phyloP scores from a whole-genome alignment of 2,329 filamentous ascomycete species.

The Fusarium denticulatum region DNA sequence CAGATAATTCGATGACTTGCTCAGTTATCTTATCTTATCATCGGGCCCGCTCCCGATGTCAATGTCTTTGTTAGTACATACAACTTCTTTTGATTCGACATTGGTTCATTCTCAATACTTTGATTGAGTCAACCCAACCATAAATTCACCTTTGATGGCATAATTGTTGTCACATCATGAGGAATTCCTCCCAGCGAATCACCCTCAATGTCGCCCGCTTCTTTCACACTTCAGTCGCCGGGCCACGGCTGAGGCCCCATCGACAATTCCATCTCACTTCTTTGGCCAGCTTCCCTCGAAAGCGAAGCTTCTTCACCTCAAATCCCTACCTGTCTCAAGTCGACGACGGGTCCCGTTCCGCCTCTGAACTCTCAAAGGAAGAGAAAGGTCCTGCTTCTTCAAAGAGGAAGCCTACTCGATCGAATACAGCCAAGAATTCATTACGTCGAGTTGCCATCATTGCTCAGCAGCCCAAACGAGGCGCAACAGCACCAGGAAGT shows the following conservation, averaged over 20 bases:
- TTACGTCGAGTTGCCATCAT: slow-evolving; percentile 87
- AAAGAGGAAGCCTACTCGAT: slow-evolving; percentile 60
- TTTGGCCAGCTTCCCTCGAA: slow-evolving; percentile 58
- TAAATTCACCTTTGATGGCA: slow-evolving; percentile 33
- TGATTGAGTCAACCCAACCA: slow-evolving; percentile 9
- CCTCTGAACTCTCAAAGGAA: slow-evolving; percentile 28
- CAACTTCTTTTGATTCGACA: neutral
- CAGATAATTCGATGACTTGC: slow-evolving; percentile 20
- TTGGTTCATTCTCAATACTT: neutral
- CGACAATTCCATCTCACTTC: slow-evolving; percentile 60
- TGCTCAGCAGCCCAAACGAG: slow-evolving; percentile 70
- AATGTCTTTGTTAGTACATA: slow-evolving; percentile 12
- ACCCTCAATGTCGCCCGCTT: slow-evolving; percentile 45
- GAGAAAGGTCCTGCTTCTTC: slow-evolving; percentile 36
- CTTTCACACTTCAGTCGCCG: slow-evolving; percentile 45
- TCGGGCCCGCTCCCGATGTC: slow-evolving; percentile 6
- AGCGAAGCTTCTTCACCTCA: slow-evolving; percentile 73
- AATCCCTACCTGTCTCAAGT: slow-evolving; percentile 63
- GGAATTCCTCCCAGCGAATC: slow-evolving; percentile 46
- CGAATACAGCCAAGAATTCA: slow-evolving; percentile 71
- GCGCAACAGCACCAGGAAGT: slow-evolving; percentile 37
- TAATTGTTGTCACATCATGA: slow-evolving; percentile 45
- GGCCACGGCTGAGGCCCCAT: slow-evolving; percentile 42
- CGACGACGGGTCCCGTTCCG: slow-evolving; percentile 44
- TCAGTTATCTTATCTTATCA: slow-evolving; percentile 8